Evolutionary conservation across 345 rosid genomes (phyloP).

Genomic region (Lagerstroemia speciosa): DNA sequence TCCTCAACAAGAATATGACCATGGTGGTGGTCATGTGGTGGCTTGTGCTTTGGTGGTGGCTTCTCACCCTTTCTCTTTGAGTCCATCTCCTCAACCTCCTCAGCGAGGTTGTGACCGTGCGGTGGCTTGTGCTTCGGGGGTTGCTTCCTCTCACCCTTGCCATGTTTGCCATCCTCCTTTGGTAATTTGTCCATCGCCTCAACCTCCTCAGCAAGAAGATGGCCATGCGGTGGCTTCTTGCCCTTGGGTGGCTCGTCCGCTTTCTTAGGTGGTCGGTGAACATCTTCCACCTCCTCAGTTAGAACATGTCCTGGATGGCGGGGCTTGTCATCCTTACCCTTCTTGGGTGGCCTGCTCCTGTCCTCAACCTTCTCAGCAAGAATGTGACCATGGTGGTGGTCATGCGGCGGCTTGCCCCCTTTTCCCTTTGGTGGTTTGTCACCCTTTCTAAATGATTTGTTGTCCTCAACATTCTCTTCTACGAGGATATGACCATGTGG

Average conservation of each 20-base stretch:
- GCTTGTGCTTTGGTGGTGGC: constrained; percentile 18
- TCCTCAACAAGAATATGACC: constrained; percentile 5
- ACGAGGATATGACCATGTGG: too few species aligned
- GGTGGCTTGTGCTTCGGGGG: constrained; percentile 8
- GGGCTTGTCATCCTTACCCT: constrained; percentile 8
- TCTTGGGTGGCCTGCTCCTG: too few species aligned
- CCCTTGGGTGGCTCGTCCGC: constrained; percentile 1
- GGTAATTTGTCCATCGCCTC: not conserved
- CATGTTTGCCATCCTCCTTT: not conserved
- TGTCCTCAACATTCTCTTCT: not conserved
- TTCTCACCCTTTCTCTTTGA: constrained; percentile 2
- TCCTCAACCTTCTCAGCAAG: not conserved
- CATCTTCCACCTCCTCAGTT: not conserved
- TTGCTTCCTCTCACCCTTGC: constrained; percentile 9
- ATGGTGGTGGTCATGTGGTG: constrained; percentile 1
- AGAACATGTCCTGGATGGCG: constrained; percentile 9
- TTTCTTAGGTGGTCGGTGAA: not conserved
- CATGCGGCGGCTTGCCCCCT: not conserved
- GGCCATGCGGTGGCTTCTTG: constrained; percentile 2
- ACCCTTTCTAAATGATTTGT: too few species aligned
- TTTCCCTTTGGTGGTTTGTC: too few species aligned
- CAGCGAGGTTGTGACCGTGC: not conserved
- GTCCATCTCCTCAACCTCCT: not conserved
- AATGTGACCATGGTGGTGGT: not conserved
- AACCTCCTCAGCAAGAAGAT: constrained; percentile 6